Evolutionary conservation across 352 stramenopile genomes (phyloP).

Genomic region (Phytophthora fragariaefolia): DNA sequence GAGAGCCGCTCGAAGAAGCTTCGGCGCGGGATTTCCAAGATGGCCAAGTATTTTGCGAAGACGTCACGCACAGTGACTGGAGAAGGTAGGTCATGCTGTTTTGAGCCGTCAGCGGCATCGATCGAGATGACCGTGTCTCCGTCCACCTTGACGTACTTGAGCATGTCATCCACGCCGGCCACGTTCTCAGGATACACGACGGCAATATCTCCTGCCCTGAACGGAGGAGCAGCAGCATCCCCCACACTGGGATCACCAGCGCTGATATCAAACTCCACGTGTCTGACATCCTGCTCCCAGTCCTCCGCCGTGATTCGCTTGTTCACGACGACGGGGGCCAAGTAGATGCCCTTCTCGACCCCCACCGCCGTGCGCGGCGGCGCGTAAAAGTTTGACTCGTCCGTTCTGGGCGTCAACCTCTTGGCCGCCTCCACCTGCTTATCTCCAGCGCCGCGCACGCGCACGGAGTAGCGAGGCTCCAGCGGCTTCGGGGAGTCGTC

Average conservation of each 20-base stretch:
- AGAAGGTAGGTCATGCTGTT: slow-evolving; percentile 61
- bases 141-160: slow-evolving; percentile 56
- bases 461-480: slow-evolving; percentile 54
- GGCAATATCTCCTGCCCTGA: slow-evolving; percentile 73
- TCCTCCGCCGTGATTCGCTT: slow-evolving; percentile 66
- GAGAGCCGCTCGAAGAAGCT: slow-evolving; percentile 90
- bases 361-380: slow-evolving; percentile 53
- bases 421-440: slow-evolving; percentile 22
- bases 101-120: slow-evolving; percentile 47
- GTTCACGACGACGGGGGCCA: slow-evolving; percentile 68
- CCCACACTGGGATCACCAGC: not conserved
- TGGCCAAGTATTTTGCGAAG: slow-evolving; percentile 87
- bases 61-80: slow-evolving; percentile 65
- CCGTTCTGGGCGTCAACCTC: slow-evolving; percentile 31
- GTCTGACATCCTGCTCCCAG: slow-evolving; percentile 85
- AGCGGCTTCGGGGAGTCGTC: slow-evolving; percentile 70
- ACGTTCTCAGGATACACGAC: slow-evolving; percentile 85
- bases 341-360: slow-evolving; percentile 49
- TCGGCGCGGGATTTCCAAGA: slow-evolving; percentile 85
- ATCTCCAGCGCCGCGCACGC: slow-evolving; percentile 31
- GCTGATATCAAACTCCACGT: slow-evolving; percentile 74
- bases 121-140: slow-evolving; percentile 58
- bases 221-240: slow-evolving; percentile 28
- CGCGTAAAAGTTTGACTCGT: slow-evolving; percentile 66
- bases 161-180: slow-evolving; percentile 67